A percentile compares a stretch with the other conserved stretches of the same genome.
These are phyloP conservation scores for Dioscorea dumetorum DNA, from an alignment of 106 monocot species.

Conservation along the genomic window DNA sequence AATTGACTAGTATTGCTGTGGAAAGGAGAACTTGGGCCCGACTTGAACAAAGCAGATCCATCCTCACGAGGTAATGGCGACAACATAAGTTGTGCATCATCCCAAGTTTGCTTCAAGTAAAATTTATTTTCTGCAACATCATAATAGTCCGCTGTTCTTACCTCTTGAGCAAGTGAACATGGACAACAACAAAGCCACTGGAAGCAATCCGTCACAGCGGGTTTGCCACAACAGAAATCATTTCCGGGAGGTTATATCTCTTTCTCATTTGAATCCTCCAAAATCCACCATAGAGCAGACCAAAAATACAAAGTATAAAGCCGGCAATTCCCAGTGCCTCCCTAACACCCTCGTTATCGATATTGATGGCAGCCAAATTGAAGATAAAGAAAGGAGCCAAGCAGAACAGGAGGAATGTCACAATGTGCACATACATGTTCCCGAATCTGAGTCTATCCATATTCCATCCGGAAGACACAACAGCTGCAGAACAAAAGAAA, in stretches of 20 bases:
- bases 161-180: slow-evolving; percentile 48
- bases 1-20: slow-evolving; percentile 9
- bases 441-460: slow-evolving; percentile 51
- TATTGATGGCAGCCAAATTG: slow-evolving; percentile 44
- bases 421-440: slow-evolving; percentile 58
- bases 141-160: slow-evolving; percentile 45
- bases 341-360: slow-evolving; percentile 30
- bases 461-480: slow-evolving; percentile 53
- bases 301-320: slow-evolving; percentile 36
- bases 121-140: slow-evolving; percentile 46
- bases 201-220: slow-evolving; percentile 34
- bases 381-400: slow-evolving; percentile 49
- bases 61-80: slow-evolving; percentile 17
- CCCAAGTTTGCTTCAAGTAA: slow-evolving; percentile 20
- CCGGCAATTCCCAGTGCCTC: slow-evolving; percentile 35
- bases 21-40: slow-evolving; percentile 20
- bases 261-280: slow-evolving; percentile 57
- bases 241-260: slow-evolving; percentile 37
- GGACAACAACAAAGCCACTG: slow-evolving; percentile 49
- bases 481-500: slow-evolving; percentile 44
- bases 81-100: slow-evolving; percentile 2
- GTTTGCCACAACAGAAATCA: slow-evolving; percentile 31
- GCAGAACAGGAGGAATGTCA: slow-evolving; percentile 39
- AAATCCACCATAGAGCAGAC: slow-evolving; percentile 45
- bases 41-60: slow-evolving; percentile 8